Conservation (phyloP, 352 stramenopile species). For the Phytophthora hybrid region DNA sequence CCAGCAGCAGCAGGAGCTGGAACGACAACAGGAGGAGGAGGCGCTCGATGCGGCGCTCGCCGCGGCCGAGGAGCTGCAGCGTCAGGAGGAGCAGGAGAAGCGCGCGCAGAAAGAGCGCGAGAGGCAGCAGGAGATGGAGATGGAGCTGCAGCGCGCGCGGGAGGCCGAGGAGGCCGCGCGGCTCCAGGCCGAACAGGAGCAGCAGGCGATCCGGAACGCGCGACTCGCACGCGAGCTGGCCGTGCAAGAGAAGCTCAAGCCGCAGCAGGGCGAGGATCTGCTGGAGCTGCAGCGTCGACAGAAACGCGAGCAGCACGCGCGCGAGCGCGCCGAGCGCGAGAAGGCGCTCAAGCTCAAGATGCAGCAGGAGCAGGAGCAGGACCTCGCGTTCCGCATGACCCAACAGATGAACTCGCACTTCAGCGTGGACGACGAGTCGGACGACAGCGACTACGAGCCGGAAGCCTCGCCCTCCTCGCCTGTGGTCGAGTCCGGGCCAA, state of each 20-base stretch:
- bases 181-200: conserved; percentile 36
- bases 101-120: conserved; percentile 35
- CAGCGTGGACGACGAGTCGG: conserved; percentile 46
- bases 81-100: conserved; percentile 41
- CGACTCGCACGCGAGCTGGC: conserved; percentile 41
- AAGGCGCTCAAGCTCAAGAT: conserved; percentile 43
- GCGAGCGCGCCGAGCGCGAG: conserved; percentile 57
- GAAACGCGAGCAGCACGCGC: conserved; percentile 79
- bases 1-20: conserved; percentile 29
- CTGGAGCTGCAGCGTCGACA: conserved; percentile 72
- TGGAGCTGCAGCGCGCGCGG: conserved; percentile 35
- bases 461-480: conserved; percentile 36
- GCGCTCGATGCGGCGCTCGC: conserved; percentile 25
- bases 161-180: conserved; percentile 36
- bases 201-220: conserved; percentile 40
- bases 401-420: conserved; percentile 49
- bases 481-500: conserved; percentile 17
- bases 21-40: conserved; percentile 15
- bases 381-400: conserved; percentile 51
- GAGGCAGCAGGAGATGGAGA: conserved; percentile 28
- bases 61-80: conserved; percentile 40
- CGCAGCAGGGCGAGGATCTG: conserved; percentile 48
- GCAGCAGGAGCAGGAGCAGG: conserved; percentile 47
- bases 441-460: conserved; percentile 40
- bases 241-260: conserved; percentile 39